Percentiles rank a stretch among this genome's conserved stretches.
Conservation (phyloP, 495 filamentous ascomycete genomes). For the Aspergillus bridgeri region DNA sequence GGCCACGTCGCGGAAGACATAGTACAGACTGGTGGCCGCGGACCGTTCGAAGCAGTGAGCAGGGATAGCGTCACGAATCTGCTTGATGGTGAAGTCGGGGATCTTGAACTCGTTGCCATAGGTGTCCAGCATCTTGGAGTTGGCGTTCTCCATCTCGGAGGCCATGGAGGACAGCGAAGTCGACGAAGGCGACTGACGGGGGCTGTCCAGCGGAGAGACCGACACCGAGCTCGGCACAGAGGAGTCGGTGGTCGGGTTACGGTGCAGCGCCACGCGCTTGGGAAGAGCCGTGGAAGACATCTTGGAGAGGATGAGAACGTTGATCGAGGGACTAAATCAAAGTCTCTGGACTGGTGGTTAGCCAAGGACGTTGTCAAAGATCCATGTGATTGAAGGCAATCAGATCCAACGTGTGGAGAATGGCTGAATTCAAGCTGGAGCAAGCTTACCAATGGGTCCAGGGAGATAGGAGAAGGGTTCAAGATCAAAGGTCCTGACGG, state of each 20-base stretch:
- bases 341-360: background rate
- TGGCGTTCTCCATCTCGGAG: constrained; percentile 45
- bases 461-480: background rate
- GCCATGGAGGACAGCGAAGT: constrained; percentile 89
- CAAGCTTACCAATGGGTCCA: constrained; percentile 10
- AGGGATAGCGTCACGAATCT: constrained; percentile 62
- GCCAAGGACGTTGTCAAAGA: background rate
- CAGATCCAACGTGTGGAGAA: background rate
- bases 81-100: constrained; percentile 68
- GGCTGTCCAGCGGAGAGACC: constrained; percentile 65
- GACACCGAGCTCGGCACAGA: constrained; percentile 60
- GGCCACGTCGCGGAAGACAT: constrained; percentile 60
- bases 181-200: constrained; percentile 73
- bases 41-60: constrained; percentile 64
- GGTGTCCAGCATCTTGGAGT: constrained; percentile 60
- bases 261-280: constrained; percentile 49
- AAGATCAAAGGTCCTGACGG: constrained; percentile 8
- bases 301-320: constrained; percentile 1
- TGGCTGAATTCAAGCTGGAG: background rate
- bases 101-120: constrained; percentile 69
- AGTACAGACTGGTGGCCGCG: constrained; percentile 55
- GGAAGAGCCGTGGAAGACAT: constrained; percentile 61
- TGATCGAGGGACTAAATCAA: background rate
- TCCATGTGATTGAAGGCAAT: background rate
- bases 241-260: constrained; percentile 51